Evolutionary conservation across 805 yeast genomes (phyloP), one percentile per base, ranked within the genome.

Genomic region (Pichia ethanolica): DNA sequence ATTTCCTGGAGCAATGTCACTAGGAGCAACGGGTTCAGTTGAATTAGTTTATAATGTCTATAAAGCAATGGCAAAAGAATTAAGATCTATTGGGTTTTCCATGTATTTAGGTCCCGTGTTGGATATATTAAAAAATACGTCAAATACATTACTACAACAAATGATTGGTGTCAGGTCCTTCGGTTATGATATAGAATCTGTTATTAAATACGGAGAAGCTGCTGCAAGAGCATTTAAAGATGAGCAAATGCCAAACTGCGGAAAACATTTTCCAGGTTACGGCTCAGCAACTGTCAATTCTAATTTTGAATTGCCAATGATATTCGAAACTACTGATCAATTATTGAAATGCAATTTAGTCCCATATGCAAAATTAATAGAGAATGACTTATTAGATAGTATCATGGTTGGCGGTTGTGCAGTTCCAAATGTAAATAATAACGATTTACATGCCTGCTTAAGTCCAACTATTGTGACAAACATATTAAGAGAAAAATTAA

Each of bases 261-360:
- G 83, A 0, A 81, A 81, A 56, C 85, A 81, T 62, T 81, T 81
- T 56, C 86, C 86, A 0, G 86, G 86, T 1, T 78, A 78, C 46
- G 85, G 85, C 4, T 75, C 76, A 48, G 83, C 83, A 1, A 71
- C 74, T 25, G 81, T 81, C 6, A 83, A 80, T 57, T 72, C 79
- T 4, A 62, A 78, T 37, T 63, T 79, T 40, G 84, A 81, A 50
- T 59, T 79, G 33, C 84, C 84, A 6, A 76, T 79, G 72, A 74
- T 81, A 59, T 69, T 75, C 4, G 85, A 81, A 46, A 70, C 79
- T 3, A 63, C 75, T 30, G 77, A 73, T 35, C 82, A 78, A 56
- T 65, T 80, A 36, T 73, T 74, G 45, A 68, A 71, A 35, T 73
- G 72, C 57, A 75, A 77, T 55, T 64, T 72, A 47, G 64, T 74